These are phyloP conservation scores for Begonia fuchsioides DNA, from an alignment of 306 rosid genomes.

Conservation along the genomic window DNA sequence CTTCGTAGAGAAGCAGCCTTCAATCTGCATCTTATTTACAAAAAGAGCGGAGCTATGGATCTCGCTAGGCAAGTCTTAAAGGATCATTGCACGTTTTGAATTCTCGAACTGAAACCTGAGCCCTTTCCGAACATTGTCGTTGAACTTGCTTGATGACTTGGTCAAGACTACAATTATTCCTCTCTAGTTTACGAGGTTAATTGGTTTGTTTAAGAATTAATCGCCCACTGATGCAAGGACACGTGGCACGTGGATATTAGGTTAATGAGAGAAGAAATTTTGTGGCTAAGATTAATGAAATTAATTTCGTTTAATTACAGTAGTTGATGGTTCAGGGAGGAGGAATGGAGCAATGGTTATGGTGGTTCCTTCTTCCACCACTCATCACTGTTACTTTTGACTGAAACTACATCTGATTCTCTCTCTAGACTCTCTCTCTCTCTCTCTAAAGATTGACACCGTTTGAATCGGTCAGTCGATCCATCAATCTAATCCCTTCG, in stretches of 20 bases:
- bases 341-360: neutral
- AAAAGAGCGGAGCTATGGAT: conserved; percentile 72
- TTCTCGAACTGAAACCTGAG: no score
- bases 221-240: no score
- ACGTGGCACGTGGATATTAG: neutral
- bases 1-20: conserved; percentile 78
- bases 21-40: conserved; percentile 79
- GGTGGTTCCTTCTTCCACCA: conserved; percentile 1
- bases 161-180: no score
- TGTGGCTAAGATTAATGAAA: neutral
- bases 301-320: neutral
- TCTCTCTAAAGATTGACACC: conserved; percentile 38
- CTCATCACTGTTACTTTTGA: conserved; percentile 6
- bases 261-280: no score
- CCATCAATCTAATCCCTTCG: conserved; percentile 13
- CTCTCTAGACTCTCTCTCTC: conserved; percentile 1
- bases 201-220: no score
- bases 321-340: neutral
- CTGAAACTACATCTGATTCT: conserved; percentile 6
- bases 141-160: no score
- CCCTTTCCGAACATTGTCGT: no score
- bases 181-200: no score
- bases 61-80: conserved; percentile 75
- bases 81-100: conserved; percentile 48
- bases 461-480: conserved; percentile 60